Percentiles rank a stretch among this genome's conserved stretches.
phyloP scores from a whole-genome alignment of 2,329 filamentous ascomycete genomes.

The Exophiala calicioides region DNA sequence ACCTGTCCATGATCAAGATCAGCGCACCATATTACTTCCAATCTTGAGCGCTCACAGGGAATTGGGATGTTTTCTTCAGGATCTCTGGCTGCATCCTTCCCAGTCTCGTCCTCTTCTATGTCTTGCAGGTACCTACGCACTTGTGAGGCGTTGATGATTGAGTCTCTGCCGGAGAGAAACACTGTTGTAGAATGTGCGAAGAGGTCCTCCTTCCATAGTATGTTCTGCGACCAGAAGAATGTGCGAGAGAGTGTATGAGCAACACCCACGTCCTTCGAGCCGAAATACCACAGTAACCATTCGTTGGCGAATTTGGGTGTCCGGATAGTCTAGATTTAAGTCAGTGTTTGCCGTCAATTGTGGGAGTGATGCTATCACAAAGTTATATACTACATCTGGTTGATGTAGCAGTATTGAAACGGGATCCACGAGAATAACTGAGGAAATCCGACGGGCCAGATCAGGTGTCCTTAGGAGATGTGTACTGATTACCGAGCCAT shows the following conservation, averaged over 20 bases:
- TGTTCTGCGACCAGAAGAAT: slow-evolving; percentile 73
- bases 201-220: slow-evolving; percentile 55
- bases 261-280: slow-evolving; percentile 66
- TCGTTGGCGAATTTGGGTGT: slow-evolving; percentile 62
- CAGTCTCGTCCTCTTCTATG: neutral
- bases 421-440: slow-evolving; percentile 57
- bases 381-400: slow-evolving; percentile 72
- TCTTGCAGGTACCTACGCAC: slow-evolving; percentile 13
- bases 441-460: slow-evolving; percentile 50
- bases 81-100: neutral
- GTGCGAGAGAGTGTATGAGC: slow-evolving; percentile 64
- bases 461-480: slow-evolving; percentile 59
- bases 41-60: neutral
- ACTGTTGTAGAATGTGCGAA: slow-evolving; percentile 13
- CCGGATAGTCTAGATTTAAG: slow-evolving; percentile 41
- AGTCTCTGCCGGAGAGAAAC: slow-evolving; percentile 22
- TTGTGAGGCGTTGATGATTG: slow-evolving; percentile 15
- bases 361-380: slow-evolving; percentile 37
- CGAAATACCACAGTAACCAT: slow-evolving; percentile 71
- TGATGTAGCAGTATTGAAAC: slow-evolving; percentile 69
- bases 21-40: slow-evolving; percentile 14
- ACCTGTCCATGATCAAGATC: slow-evolving; percentile 14
- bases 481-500: slow-evolving; percentile 64
- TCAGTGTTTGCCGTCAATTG: slow-evolving; percentile 7
- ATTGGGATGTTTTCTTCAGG: neutral